A percentile compares a stretch with the other conserved stretches of the same genome.
Conservation (phyloP, 2,329 filamentous ascomycete genomes). For the Ophiostoma ulmi region DNA sequence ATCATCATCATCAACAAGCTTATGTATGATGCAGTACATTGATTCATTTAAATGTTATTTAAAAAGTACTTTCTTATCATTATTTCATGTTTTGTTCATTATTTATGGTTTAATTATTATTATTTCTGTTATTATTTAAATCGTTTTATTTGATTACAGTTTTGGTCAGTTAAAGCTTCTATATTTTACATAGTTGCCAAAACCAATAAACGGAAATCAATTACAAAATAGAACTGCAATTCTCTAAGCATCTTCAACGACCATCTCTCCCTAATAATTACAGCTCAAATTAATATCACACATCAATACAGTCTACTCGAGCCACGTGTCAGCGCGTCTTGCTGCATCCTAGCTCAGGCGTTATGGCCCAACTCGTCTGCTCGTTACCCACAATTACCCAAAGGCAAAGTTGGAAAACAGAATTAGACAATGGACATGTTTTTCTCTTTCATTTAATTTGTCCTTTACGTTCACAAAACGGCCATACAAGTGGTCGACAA, state of each 20-base stretch:
- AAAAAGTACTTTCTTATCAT: no score
- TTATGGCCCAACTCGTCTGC: not conserved
- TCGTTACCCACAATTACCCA: not conserved
- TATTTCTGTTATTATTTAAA: not conserved
- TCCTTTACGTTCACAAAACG: not conserved
- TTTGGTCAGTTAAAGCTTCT: no score
- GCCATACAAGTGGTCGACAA: not conserved
- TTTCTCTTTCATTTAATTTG: not conserved
- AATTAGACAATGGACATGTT: not conserved
- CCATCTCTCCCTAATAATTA: not conserved
- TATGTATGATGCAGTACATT: no score
- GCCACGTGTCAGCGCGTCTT: constrained; percentile 14
- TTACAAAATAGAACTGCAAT: no score
- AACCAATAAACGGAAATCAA: no score
- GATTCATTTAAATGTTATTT: not conserved
- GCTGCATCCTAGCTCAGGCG: not conserved
- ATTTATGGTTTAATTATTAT: not conserved
- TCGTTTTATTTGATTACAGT: no score
- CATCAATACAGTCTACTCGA: not conserved
- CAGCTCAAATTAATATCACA: not conserved
- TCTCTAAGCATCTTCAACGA: no score
- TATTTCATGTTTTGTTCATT: not conserved
- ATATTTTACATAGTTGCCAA: no score
- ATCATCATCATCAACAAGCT: no score
- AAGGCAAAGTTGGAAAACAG: not conserved